These are phyloP conservation scores for Metarhizium anisopliae DNA, from an alignment of 2,329 filamentous ascomycete species.

Conservation along the genomic window DNA sequence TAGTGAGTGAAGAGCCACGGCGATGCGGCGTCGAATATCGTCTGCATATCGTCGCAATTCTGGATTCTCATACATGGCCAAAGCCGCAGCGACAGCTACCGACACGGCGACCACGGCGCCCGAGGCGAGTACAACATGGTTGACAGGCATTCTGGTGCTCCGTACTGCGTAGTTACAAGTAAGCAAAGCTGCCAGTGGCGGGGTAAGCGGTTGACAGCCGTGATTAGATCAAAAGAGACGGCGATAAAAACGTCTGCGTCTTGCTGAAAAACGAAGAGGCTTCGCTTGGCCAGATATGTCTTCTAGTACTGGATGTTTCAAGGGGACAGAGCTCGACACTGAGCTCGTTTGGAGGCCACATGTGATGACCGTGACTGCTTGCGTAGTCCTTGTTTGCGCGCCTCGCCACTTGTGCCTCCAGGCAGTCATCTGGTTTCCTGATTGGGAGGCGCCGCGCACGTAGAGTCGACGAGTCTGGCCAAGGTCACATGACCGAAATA, in stretches of 20 bases:
- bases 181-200: not conserved
- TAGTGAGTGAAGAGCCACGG: conserved; percentile 48
- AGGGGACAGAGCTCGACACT: not conserved
- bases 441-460: not conserved
- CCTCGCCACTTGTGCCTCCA: conserved; percentile 9
- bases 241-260: not conserved
- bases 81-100: conserved; percentile 47
- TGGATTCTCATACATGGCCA: conserved; percentile 55
- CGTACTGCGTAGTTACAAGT: not conserved
- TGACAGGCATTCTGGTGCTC: conserved; percentile 38
- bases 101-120: conserved; percentile 50
- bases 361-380: conserved; percentile 4
- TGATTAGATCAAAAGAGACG: not conserved
- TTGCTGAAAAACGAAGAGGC: not conserved
- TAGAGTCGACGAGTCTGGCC: not conserved
- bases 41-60: conserved; percentile 54
- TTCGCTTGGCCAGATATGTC: not conserved
- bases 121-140: conserved; percentile 44
- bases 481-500: conserved; percentile 5
- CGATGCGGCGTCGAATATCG: conserved; percentile 52
- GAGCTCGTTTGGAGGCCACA: not conserved
- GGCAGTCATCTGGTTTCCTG: not conserved
- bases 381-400: conserved; percentile 8
- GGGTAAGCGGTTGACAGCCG: not conserved
- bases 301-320: not conserved